phyloP scores from a whole-genome alignment of 73 alveolate genomes.

The Paramecium sonneborni region DNA sequence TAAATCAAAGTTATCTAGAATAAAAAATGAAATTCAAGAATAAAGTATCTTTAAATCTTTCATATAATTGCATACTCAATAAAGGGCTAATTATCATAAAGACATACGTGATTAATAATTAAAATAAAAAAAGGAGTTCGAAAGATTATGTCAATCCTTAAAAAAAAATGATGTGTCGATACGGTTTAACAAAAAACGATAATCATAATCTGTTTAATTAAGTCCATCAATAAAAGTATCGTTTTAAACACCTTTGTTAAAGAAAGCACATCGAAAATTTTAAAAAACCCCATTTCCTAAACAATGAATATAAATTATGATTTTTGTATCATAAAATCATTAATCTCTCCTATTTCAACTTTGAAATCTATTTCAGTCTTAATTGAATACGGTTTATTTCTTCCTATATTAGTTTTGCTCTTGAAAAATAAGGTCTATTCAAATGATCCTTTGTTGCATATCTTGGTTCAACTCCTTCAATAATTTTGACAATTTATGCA shows the following conservation, averaged over 20 bases:
- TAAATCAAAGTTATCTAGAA: background rate
- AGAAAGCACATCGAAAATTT: background rate
- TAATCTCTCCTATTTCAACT: background rate
- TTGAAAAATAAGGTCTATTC: background rate
- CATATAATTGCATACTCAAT: background rate
- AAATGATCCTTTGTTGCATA: background rate
- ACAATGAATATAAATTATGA: background rate
- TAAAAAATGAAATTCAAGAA: background rate
- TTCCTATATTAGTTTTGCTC: background rate
- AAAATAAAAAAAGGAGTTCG: background rate
- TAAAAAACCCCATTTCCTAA: slow-evolving; percentile 22
- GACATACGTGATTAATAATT: background rate
- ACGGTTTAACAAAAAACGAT: background rate
- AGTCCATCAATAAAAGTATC: background rate
- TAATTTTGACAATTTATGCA: background rate
- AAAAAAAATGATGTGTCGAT: background rate
- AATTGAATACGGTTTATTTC: background rate
- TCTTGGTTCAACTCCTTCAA: background rate
- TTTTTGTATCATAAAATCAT: background rate
- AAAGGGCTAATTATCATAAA: background rate
- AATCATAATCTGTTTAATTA: background rate
- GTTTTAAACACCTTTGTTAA: background rate
- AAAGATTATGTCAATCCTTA: background rate
- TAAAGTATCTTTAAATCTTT: background rate
- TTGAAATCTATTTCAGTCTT: background rate